Percentiles rank a stretch among this genome's conserved stretches.
phyloP scores from a whole-genome alignment of 2,329 filamentous ascomycete genomes.

The Pseudocercospora eumusae region DNA sequence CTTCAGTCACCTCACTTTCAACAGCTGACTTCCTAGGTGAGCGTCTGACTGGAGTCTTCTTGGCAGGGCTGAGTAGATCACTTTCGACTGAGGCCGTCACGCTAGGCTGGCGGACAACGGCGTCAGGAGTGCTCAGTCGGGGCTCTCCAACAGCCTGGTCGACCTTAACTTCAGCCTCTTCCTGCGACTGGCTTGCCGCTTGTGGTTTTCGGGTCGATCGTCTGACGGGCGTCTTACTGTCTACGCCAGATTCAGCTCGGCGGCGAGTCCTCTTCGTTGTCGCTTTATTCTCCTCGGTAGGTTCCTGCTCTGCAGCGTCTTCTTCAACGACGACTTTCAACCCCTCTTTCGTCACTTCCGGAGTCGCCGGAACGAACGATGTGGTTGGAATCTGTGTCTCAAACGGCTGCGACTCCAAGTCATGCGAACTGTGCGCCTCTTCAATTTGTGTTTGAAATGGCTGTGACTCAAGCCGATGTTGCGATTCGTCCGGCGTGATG shows the following conservation, averaged over 20 bases:
- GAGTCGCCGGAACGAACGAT: constrained; percentile 38
- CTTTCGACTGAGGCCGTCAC: constrained; percentile 14
- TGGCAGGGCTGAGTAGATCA: constrained; percentile 16
- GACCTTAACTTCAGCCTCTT: neutral
- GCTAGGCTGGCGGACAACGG: neutral
- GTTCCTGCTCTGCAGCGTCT: constrained; percentile 1
- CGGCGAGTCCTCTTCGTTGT: constrained; percentile 17
- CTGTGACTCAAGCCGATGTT: constrained; percentile 21
- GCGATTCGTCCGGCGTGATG: constrained; percentile 27
- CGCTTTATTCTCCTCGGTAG: neutral
- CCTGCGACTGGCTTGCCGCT: constrained; percentile 2
- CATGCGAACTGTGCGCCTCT: constrained; percentile 18
- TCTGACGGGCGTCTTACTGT: constrained; percentile 18
- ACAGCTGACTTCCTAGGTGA: constrained; percentile 9
- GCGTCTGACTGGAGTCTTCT: constrained; percentile 1
- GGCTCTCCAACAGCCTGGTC: neutral
- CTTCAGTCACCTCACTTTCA: neutral
- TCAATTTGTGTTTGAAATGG: constrained; percentile 16
- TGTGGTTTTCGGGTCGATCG: constrained; percentile 22
- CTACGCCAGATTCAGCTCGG: constrained; percentile 9
- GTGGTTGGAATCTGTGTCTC: constrained; percentile 11
- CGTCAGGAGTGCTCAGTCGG: neutral
- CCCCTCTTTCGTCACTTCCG: constrained; percentile 38
- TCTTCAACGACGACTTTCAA: constrained; percentile 18
- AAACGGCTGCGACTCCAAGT: constrained; percentile 12